phyloP scores from a whole-genome alignment of 1,139 yeast species.

The Candida anutae region DNA sequence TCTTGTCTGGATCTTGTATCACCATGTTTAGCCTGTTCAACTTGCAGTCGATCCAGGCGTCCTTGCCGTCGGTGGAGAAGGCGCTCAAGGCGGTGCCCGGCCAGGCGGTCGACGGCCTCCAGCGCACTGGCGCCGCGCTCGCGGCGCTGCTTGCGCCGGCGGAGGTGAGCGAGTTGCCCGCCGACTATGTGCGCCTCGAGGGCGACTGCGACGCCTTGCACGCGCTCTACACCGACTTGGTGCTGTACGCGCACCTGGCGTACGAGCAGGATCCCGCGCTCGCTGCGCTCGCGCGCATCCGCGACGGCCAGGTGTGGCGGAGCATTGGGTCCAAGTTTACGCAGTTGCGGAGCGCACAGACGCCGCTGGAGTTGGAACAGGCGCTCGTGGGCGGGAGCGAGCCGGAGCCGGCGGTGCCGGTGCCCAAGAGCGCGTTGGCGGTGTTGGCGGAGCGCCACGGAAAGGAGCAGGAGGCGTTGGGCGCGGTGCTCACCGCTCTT shows the following conservation, averaged over 20 bases:
- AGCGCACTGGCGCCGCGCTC: conserved; percentile 32
- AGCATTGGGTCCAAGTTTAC: conserved; percentile 45
- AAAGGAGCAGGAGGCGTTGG: conserved; percentile 34
- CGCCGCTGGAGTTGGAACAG: conserved; percentile 59
- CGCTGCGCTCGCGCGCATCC: conserved; percentile 33
- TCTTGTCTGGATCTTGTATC: too few relatives aligned
- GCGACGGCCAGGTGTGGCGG: conserved; percentile 57
- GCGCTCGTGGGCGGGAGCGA: conserved; percentile 23
- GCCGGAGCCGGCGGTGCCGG: conserved; percentile 8
- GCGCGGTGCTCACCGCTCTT: conserved; percentile 45
- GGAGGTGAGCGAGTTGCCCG: conserved; percentile 59
- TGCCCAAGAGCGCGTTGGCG: conserved; percentile 39
- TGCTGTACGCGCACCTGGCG: conserved; percentile 50
- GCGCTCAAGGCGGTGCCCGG: conserved; percentile 33
- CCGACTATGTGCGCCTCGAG: conserved; percentile 62
- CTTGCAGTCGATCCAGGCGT: conserved; percentile 41
- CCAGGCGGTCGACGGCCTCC: conserved; percentile 33
- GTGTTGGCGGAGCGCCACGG: conserved; percentile 27
- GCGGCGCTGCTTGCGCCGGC: conserved; percentile 29
- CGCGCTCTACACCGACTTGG: conserved; percentile 50
- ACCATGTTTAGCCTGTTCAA: conserved; percentile 45
- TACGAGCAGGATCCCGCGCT: conserved; percentile 73
- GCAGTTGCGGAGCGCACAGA: conserved; percentile 51
- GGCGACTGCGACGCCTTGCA: conserved; percentile 56
- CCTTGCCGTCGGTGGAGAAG: conserved; percentile 33